Percentiles rank a stretch among this genome's conserved stretches.
phyloP scores from a whole-genome alignment of 2,329 filamentous ascomycete genomes.

The Botrytis fabae region DNA sequence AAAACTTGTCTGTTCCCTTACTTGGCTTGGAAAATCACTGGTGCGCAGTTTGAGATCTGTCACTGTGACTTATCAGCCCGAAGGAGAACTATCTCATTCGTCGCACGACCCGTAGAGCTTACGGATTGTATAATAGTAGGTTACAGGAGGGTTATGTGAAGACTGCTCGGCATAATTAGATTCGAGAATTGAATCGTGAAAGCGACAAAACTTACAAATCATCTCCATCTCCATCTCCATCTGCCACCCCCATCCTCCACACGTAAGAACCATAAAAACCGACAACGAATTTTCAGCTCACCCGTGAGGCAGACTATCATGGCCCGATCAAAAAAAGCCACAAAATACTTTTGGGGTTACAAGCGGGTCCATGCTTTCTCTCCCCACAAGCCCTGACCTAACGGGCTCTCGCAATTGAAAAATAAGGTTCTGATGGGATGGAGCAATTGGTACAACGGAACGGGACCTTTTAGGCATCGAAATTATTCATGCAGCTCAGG shows the following conservation, averaged over 20 bases:
- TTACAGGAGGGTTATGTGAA: too few species aligned
- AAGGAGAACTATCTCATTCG: neutral
- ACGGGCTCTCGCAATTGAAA: neutral
- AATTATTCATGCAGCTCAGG: neutral
- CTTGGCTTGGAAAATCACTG: neutral
- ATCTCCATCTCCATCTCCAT: neutral
- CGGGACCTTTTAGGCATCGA: neutral
- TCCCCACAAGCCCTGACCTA: neutral
- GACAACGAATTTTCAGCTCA: neutral
- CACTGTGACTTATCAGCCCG: neutral
- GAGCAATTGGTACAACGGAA: neutral
- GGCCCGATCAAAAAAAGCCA: neutral
- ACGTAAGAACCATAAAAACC: neutral
- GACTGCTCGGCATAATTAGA: too few species aligned
- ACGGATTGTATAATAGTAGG: too few species aligned
- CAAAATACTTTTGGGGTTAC: neutral
- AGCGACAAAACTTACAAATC: neutral
- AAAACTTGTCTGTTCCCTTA: neutral
- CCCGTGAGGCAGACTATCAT: neutral
- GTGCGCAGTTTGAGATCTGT: neutral
- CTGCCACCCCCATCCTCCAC: neutral
- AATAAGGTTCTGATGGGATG: neutral
- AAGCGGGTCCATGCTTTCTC: neutral
- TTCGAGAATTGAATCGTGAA: neutral
- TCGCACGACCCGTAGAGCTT: neutral